These are phyloP conservation scores for Gynostemma pentaphyllum DNA, from an alignment of 306 rosid genomes.

Conservation along the genomic window DNA sequence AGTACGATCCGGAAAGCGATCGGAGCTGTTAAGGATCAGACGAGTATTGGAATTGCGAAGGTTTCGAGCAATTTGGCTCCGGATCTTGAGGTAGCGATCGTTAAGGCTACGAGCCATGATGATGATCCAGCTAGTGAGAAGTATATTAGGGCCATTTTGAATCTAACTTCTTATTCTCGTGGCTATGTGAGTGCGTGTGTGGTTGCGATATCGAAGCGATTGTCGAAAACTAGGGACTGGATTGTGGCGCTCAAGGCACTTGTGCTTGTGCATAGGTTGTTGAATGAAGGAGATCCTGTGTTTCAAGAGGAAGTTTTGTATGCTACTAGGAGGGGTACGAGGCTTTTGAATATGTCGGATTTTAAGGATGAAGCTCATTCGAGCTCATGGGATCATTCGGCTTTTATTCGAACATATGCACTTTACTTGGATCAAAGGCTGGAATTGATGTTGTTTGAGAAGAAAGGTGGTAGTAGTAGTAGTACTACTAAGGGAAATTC, in stretches of 20 bases:
- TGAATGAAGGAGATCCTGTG: slow-evolving; percentile 66
- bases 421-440: slow-evolving; percentile 84
- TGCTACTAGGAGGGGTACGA: slow-evolving; percentile 71
- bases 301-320: slow-evolving; percentile 79
- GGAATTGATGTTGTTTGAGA: slow-evolving; percentile 52
- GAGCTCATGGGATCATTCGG: slow-evolving; percentile 88
- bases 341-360: slow-evolving; percentile 78
- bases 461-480: slow-evolving; percentile 23
- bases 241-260: slow-evolving; percentile 77
- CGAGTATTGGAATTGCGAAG: slow-evolving; percentile 88
- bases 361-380: slow-evolving; percentile 94
- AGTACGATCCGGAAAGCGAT: slow-evolving; percentile 92
- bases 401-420: slow-evolving; percentile 75
- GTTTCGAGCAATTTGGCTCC: slow-evolving; percentile 91
- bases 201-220: slow-evolving; percentile 55
- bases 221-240: slow-evolving; percentile 93
- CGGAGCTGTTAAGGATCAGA: slow-evolving; percentile 97
- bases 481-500: slow-evolving; percentile 2
- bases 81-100: slow-evolving; percentile 84
- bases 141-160: slow-evolving; percentile 61
- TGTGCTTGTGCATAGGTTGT: slow-evolving; percentile 53
- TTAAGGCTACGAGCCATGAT: slow-evolving; percentile 91
- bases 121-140: slow-evolving; percentile 90
- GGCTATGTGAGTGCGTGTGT: slow-evolving; percentile 72
- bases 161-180: slow-evolving; percentile 61